phyloP scores from a whole-genome alignment of 192 early-diverging fungal genomes.

The Coemansia sp. region DNA sequence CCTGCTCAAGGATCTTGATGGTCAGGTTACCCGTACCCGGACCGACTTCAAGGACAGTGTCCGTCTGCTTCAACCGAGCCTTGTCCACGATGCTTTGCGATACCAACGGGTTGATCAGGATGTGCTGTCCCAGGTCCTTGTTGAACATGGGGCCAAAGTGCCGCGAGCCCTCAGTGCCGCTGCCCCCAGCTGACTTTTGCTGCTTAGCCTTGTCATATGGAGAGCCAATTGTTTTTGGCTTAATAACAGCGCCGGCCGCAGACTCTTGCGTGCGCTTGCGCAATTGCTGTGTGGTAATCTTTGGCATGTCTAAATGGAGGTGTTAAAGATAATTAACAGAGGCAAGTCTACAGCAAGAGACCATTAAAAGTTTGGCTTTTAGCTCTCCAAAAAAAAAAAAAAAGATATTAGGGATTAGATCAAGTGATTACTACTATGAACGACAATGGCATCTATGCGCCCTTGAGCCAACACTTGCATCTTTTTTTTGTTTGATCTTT shows the following conservation, averaged over 20 bases:
- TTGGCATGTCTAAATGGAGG: slow-evolving; percentile 39
- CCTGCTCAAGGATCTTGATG: slow-evolving; percentile 86
- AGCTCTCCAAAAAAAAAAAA: slow-evolving; percentile 2
- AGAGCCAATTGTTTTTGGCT: slow-evolving; percentile 46
- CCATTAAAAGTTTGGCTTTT: background rate
- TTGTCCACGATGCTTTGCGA: slow-evolving; percentile 97
- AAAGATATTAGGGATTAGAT: background rate
- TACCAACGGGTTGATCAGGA: slow-evolving; percentile 96
- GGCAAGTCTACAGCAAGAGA: background rate
- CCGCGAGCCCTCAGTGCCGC: slow-evolving; percentile 26
- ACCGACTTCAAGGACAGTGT: slow-evolving; percentile 90
- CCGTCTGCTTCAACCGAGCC: slow-evolving; percentile 68
- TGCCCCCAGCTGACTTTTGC: slow-evolving; percentile 11
- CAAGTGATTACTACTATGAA: background rate
- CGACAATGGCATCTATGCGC: no score
- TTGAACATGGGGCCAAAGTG: slow-evolving; percentile 90
- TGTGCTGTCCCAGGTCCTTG: slow-evolving; percentile 97
- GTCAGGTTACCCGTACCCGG: slow-evolving; percentile 99
- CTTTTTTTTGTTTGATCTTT: background rate
- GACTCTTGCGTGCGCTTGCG: slow-evolving; percentile 53
- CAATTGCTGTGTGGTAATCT: slow-evolving; percentile 56
- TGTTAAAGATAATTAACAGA: background rate
- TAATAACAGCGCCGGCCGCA: slow-evolving; percentile 37
- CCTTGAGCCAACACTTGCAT: background rate
- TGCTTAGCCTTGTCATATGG: slow-evolving; percentile 38